Evolutionary conservation across 2,329 filamentous ascomycete genomes (phyloP).

Genomic region (Colletotrichum trifolii): DNA sequence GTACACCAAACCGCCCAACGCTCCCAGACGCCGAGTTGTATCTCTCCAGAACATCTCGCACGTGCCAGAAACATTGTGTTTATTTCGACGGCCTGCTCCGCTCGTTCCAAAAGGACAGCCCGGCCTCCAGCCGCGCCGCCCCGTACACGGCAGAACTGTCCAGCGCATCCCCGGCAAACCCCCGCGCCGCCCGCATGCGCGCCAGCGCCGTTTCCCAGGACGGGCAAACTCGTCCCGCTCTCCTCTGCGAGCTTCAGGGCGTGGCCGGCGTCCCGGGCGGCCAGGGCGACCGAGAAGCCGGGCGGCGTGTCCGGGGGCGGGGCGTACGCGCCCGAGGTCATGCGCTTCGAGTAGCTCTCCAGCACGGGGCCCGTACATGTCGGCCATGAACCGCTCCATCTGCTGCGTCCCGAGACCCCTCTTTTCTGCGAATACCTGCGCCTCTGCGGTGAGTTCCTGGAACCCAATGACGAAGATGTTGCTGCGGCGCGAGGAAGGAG

Average conservation of each 20-base stretch:
- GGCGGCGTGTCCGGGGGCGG: constrained; percentile 36
- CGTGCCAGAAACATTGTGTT: background rate
- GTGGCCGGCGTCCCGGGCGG: constrained; percentile 27
- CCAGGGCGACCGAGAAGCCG: constrained; percentile 29
- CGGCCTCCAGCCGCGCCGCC: constrained; percentile 26
- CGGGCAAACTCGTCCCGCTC: constrained; percentile 21
- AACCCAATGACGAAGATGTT: constrained; percentile 47
- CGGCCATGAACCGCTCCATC: constrained; percentile 43
- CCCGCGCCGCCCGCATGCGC: constrained; percentile 25
- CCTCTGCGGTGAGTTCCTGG: constrained; percentile 44
- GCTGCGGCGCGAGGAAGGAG: constrained; percentile 32
- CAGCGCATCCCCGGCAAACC: constrained; percentile 27
- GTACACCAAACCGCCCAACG: too few species aligned
- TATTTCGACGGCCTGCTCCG: constrained; percentile 27
- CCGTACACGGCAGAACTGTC: constrained; percentile 31
- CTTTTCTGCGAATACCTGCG: constrained; percentile 46
- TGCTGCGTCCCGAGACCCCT: constrained; percentile 40
- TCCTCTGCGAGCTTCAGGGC: constrained; percentile 28
- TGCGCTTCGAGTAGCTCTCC: constrained; percentile 42
- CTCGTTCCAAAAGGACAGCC: constrained; percentile 33
- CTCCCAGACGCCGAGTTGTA: too few species aligned
- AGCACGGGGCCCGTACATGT: constrained; percentile 45
- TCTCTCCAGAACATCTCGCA: too few species aligned
- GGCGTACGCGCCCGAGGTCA: constrained; percentile 44
- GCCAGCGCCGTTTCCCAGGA: constrained; percentile 27